Percentiles rank a stretch among this genome's conserved stretches.
phyloP scores from a whole-genome alignment of 2,329 filamentous ascomycete species.

The Diaporthe sp. region DNA sequence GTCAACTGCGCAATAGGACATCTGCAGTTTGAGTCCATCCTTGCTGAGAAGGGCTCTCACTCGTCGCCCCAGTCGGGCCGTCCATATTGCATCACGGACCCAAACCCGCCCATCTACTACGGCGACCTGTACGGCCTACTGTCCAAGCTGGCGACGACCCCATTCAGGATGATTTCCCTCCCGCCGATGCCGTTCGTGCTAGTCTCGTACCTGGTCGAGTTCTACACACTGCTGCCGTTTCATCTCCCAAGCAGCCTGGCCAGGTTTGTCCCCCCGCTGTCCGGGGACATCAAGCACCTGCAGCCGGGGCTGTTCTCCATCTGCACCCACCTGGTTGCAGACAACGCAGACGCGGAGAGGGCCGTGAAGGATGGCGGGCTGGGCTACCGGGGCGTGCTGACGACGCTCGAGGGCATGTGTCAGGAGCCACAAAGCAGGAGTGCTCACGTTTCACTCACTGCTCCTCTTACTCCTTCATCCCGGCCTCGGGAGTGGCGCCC shows the following conservation, averaged over 20 bases:
- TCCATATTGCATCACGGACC: slow-evolving; percentile 54
- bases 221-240: slow-evolving; percentile 47
- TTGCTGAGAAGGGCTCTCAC: slow-evolving; percentile 41
- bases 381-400: slow-evolving; percentile 50
- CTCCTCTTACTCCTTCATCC: slow-evolving; percentile 13
- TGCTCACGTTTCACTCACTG: slow-evolving; percentile 12
- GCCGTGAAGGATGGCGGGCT: slow-evolving; percentile 49
- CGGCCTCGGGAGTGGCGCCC: slow-evolving; percentile 11
- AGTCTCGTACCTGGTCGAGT: slow-evolving; percentile 49
- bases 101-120: slow-evolving; percentile 53
- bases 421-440: too few species aligned
- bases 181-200: slow-evolving; percentile 49
- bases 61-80: slow-evolving; percentile 47
- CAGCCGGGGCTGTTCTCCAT: slow-evolving; percentile 54
- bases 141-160: slow-evolving; percentile 47
- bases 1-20: slow-evolving; percentile 55
- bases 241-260: slow-evolving; percentile 40
- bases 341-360: slow-evolving; percentile 45
- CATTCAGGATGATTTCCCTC: slow-evolving; percentile 45
- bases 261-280: slow-evolving; percentile 45
- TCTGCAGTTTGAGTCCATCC: slow-evolving; percentile 52
- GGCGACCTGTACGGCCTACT: slow-evolving; percentile 49
- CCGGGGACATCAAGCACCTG: slow-evolving; percentile 48
- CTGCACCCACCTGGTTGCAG: slow-evolving; percentile 51
- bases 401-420: slow-evolving; percentile 53